A percentile compares a stretch with the other conserved stretches of the same genome.
These are phyloP conservation scores for Cubamyces sp. DNA, from an alignment of 768 basidiomycete genomes.

Conservation along the genomic window DNA sequence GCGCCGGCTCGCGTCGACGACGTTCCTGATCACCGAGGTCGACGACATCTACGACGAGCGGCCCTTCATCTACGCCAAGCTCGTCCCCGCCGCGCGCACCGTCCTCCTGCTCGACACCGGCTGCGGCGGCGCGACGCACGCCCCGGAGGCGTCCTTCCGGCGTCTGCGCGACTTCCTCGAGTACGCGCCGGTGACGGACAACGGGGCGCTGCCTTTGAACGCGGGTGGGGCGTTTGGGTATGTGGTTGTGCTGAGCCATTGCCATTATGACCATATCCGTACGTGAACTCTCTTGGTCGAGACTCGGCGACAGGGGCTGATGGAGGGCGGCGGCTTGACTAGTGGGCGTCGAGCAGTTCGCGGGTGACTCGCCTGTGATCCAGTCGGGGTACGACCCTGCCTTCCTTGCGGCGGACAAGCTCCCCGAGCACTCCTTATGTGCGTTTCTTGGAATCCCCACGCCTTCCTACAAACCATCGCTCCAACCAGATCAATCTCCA, in stretches of 20 bases:
- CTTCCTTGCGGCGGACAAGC: conserved; percentile 46
- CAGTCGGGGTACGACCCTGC: conserved; percentile 51
- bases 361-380: conserved; percentile 49
- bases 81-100: conserved; percentile 42
- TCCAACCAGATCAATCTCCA: conserved; percentile 47
- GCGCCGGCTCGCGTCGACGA: conserved; percentile 38
- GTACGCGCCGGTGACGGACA: conserved; percentile 46
- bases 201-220: conserved; percentile 49
- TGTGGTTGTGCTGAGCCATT: conserved; percentile 54
- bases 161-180: conserved; percentile 55
- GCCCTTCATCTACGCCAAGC: conserved; percentile 58
- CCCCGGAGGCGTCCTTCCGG: conserved; percentile 44
- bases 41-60: conserved; percentile 55
- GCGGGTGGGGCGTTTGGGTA: conserved; percentile 45
- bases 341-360: conserved; percentile 58
- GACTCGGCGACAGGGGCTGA: neutral
- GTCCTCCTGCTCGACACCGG: conserved; percentile 59
- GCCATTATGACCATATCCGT: conserved; percentile 65
- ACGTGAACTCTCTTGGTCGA: conserved; percentile 28
- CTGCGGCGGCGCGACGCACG: conserved; percentile 51
- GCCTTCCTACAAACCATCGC: conserved; percentile 49
- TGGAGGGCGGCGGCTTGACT: neutral
- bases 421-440: conserved; percentile 54
- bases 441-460: conserved; percentile 42
- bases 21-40: conserved; percentile 54